phyloP scores from a whole-genome alignment of 768 basidiomycete species.

The Mycena sanguinolenta region DNA sequence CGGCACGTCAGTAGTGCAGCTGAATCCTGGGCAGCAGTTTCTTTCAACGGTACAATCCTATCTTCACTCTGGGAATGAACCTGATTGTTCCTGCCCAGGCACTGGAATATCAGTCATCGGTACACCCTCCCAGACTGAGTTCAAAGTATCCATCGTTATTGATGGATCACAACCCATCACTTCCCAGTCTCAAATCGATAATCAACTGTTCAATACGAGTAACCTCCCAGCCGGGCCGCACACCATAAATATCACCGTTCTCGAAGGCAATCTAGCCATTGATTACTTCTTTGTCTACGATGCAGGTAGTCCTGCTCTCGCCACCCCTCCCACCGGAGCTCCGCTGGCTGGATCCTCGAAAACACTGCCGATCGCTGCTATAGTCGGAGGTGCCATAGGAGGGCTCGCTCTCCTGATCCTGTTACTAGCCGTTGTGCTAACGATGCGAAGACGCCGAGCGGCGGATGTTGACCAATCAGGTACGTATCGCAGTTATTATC shows the following conservation, averaged over 20 bases:
- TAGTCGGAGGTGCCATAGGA: not conserved
- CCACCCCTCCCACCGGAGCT: no score
- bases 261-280: not conserved
- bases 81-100: not conserved
- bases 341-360: no score
- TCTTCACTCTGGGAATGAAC: not conserved
- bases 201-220: not conserved
- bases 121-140: not conserved
- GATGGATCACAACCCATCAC: not conserved
- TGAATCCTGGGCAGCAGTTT: not conserved
- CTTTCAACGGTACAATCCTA: constrained; percentile 9
- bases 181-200: not conserved
- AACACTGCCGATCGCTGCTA: not conserved
- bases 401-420: no score
- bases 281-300: constrained; percentile 1
- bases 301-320: not conserved
- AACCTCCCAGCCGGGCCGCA: not conserved
- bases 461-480: not conserved
- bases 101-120: not conserved
- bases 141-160: constrained; percentile 3
- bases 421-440: not conserved
- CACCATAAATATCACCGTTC: not conserved
- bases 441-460: not conserved
- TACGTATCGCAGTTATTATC: not conserved
- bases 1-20: not conserved